Evolutionary conservation across 192 early-diverging fungal genomes (phyloP).

Genomic region (Entomortierella chlamydospora): DNA sequence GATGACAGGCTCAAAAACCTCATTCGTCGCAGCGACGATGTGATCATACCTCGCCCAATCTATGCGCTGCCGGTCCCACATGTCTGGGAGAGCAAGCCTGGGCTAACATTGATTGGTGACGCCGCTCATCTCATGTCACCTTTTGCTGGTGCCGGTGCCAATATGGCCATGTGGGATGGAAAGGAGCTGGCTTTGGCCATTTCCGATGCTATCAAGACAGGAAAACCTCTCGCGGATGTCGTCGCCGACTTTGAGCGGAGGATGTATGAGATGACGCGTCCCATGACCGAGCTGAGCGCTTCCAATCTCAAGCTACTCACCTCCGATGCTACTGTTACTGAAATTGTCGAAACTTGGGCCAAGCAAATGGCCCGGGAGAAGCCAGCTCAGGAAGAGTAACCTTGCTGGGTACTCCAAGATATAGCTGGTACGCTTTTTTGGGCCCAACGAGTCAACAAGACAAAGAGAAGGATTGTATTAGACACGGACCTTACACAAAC

Average conservation of each 20-base stretch:
- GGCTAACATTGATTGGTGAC: constrained; percentile 60
- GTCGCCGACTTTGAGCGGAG: constrained; percentile 26
- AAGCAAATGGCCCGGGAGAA: background rate
- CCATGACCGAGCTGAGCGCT: constrained; percentile 17
- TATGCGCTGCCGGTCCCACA: constrained; percentile 54
- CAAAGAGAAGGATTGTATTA: too few species aligned
- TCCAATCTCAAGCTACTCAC: constrained; percentile 19
- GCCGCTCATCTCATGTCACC: constrained; percentile 65
- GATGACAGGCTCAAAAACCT: constrained; percentile 18
- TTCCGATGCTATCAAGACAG: constrained; percentile 24
- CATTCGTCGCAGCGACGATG: constrained; percentile 11
- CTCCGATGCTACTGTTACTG: constrained; percentile 8
- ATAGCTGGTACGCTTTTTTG: too few species aligned
- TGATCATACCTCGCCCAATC: constrained; percentile 34
- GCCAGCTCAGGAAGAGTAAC: constrained; percentile 7
- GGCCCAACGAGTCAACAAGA: too few species aligned
- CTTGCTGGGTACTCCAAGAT: constrained; percentile 3
- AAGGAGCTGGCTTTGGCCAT: constrained; percentile 44
- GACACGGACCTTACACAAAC: too few species aligned
- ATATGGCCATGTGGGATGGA: constrained; percentile 52
- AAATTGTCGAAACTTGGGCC: constrained; percentile 9
- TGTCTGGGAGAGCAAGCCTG: constrained; percentile 39
- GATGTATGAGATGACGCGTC: constrained; percentile 29
- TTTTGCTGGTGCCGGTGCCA: constrained; percentile 64
- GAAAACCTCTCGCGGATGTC: constrained; percentile 13